Conservation (phyloP, 192 early-diverging fungal genomes). For the Mortierella hygrophila region DNA sequence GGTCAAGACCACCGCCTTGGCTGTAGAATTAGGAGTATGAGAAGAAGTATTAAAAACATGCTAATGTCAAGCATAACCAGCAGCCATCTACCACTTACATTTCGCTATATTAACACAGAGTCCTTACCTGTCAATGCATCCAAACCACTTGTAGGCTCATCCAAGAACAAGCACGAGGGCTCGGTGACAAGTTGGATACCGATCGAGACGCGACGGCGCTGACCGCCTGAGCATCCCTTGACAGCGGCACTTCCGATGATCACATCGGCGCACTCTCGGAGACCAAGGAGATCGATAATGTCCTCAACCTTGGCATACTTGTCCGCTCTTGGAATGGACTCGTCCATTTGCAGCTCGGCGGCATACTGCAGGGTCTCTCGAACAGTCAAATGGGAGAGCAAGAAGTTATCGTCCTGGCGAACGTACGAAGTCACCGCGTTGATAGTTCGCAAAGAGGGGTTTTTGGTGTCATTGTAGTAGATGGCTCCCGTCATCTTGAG, state of each 20-base stretch:
- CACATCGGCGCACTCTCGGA: slow-evolving; percentile 52
- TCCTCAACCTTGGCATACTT: slow-evolving; percentile 49
- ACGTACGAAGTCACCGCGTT: slow-evolving; percentile 51
- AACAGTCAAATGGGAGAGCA: slow-evolving; percentile 77
- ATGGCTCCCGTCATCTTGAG: slow-evolving; percentile 36
- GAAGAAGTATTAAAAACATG: neutral
- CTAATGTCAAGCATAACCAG: neutral
- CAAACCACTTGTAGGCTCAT: slow-evolving; percentile 49
- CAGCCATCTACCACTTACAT: neutral
- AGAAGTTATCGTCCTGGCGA: slow-evolving; percentile 52
- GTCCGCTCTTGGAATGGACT: slow-evolving; percentile 16
- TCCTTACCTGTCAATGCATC: slow-evolving; percentile 48
- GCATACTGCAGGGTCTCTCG: slow-evolving; percentile 84
- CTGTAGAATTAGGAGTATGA: neutral
- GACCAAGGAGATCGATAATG: slow-evolving; percentile 47
- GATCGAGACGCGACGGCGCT: slow-evolving; percentile 51
- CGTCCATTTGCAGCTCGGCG: slow-evolving; percentile 75
- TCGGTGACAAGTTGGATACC: slow-evolving; percentile 51
- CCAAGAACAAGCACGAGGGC: slow-evolving; percentile 52
- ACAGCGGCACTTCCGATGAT: slow-evolving; percentile 45
- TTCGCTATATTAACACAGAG: neutral
- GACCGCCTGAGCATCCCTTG: slow-evolving; percentile 48
- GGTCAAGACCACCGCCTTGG: slow-evolving; percentile 47
- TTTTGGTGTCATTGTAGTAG: slow-evolving; percentile 46
- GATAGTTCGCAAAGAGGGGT: slow-evolving; percentile 38